Base-by-base conservation (phyloP, 768 basidiomycete genomes). In the Boletus subparvulus region DNA sequence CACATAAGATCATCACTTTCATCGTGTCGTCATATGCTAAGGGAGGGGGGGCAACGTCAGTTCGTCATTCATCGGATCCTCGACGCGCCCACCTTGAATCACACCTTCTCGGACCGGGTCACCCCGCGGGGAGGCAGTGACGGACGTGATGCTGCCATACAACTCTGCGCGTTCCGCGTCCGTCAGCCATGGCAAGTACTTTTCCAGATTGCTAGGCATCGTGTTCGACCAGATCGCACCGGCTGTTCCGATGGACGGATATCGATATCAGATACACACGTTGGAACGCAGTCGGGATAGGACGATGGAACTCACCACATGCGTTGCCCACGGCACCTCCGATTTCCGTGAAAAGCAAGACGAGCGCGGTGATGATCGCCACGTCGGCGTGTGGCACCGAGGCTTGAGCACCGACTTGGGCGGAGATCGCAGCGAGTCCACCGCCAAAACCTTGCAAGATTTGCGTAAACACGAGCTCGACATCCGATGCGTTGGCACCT, bases 361-460 rank as follows among this genome's bases (percentile, higher is more conserved):
- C 83, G 50, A 87, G 71, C 0, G 86, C 85, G 7, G 85, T 88
- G 42, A 83, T 83, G 62, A 83, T 83, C 0, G 84, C 87, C 7
- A 88, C 82, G 55, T 88, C 87, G 12, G 68, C 67, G 62, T 88
- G 87, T 0, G 81, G 75, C 4, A 88, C 88, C 12, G 81, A 74
- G 4, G 85, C 87, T 64, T 89, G 87, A 4, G 86, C 81, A 32
- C 79, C 81, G 37, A 86, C 83, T 64, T 83, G 83, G 1, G 77
- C 69, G 6, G 81, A 66, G 41, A 83, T 73, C 9, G 80, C 80
- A 4, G 87, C 86, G 54, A 90, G 77, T 16, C 88, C 89, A 14
- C 89, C 89, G 17, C 89, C 89, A 10, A 85, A 73, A 46, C 88
- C 89, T 71, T 90, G 88, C 16, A 92, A 75, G 48, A 90, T 69